These are phyloP conservation scores for Podosphaera xanthii DNA, from an alignment of 2,329 filamentous ascomycete species.

Conservation along the genomic window DNA sequence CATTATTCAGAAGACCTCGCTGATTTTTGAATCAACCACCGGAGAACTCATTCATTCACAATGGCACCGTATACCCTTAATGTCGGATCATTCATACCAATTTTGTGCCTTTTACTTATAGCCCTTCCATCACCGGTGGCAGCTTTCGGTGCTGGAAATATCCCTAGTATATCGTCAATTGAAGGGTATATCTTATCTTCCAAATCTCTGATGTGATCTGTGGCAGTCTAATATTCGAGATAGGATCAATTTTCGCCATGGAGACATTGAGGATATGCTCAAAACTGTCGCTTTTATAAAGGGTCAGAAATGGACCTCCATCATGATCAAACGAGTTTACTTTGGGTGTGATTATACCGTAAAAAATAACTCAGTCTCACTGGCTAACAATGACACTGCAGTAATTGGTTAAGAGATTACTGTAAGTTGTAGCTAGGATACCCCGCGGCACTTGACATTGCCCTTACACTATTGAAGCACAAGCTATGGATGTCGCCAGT, in stretches of 20 bases:
- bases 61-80: conserved; percentile 8
- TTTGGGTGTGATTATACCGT: conserved; percentile 25
- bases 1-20: not conserved
- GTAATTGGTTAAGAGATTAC: conserved; percentile 70
- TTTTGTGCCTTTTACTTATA: conserved; percentile 20
- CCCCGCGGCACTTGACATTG: conserved; percentile 36
- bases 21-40: conserved; percentile 17
- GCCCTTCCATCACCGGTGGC: conserved; percentile 31
- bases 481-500: conserved; percentile 40
- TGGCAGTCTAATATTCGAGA: not conserved
- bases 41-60: conserved; percentile 4
- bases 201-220: not conserved
- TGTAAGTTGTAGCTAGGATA: conserved; percentile 49
- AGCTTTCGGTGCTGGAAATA: conserved; percentile 49
- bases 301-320: conserved; percentile 66
- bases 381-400: not conserved
- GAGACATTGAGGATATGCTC: conserved; percentile 62
- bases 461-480: not conserved
- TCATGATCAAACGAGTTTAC: conserved; percentile 56
- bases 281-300: conserved; percentile 54
- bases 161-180: conserved; percentile 33
- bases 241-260: not conserved
- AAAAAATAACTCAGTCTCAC: not conserved
- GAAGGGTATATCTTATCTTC: conserved; percentile 24
- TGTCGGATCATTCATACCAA: conserved; percentile 20